Evolutionary conservation across 2,329 filamentous ascomycete genomes (phyloP), one percentile per base, ranked within the genome.

Genomic region (Aureobasidium melanogenum): DNA sequence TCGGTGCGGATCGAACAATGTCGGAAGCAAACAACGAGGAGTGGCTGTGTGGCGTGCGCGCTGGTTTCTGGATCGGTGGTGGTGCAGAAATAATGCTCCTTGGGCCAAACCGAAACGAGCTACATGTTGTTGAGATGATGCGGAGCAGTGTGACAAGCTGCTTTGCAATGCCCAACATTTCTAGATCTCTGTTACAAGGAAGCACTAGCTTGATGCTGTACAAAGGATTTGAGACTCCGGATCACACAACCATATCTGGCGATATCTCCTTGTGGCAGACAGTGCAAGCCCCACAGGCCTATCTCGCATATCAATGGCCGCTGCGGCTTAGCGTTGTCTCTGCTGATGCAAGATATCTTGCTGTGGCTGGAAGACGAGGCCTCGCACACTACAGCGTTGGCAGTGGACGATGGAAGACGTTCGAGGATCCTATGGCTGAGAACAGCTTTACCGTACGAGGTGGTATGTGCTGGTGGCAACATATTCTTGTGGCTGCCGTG

Each of bases 401-500:
- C 66, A 97, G 93, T 70, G 90, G 93, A 30, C 84, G 94, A 62
- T 99, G 94, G 94, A 97, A 96, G 72, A 95, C 88, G 0, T 99
- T 99, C 72, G 82, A 88, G 52, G 91, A 92, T 68, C 82, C 86
- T 28, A 84, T 82, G 32, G 83, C 87, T 69, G 94, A 97, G 73
- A 91, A 92, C 68, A 90, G 92, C 64, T 99, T 99, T 71, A 85
- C 91, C 26, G 90, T 99, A 15, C 82, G 92, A 64, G 94, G 94
- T 52, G 94, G 94, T 7, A 96, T 99, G 92, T 97, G 93, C 72
- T 99, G 94, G 94, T 92, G 96, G 71, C 91, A 96, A 66, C 93
- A 99, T 74, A 89, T 97, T 34, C 80, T 99, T 19, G 89, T 97
- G 61, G 92, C 91, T 41, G 91, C 93, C 4, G 87, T 97, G n/a